Evolutionary conservation across 306 rosid genomes (phyloP), one percentile per base, ranked within the genome.

Genomic region (Quercus bicolor): DNA sequence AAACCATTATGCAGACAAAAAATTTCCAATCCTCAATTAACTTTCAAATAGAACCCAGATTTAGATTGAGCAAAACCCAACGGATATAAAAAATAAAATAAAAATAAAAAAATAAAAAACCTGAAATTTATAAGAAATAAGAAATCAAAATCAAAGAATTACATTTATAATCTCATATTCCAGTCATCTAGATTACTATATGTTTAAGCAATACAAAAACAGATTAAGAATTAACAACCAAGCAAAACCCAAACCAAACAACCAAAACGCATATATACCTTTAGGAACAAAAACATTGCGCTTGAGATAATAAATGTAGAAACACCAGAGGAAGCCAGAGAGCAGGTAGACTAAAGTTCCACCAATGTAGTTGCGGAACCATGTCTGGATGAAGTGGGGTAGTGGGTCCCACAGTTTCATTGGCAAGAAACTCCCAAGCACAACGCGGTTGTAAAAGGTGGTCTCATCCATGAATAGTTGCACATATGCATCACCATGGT

Each of bases 321-420:
- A 85, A 81, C 87, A 91, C 98, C 98, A 95, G 19, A 93, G 64
- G 77, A 91, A 53, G 5, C 93, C 96, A 19, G 94, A 87, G 70
- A 91, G 2, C 54, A 95, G 34, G 88, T 95, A 95, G 71, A 92
- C 71, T 5, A 86, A 65, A 45, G 76, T 62, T 1, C 96, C 98
- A 6, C 91, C 98, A 64, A 95, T 71, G 92, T 79, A 92, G 85
- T 95, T 92, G 11, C 98, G 92, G 16, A 95, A 86, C 98, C 98
- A 95, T 0, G 92, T 81, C 81, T 90, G 98, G 51, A 85, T 11
- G 76, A 92, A 88, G 71, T 84, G 95, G 1, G 97, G 98, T 26
- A 95, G 87, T 56, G 92, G 90, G 72, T 48, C 82, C 90, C 91
- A 91, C 80, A 59, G 1, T 14, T 14, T 0, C 1, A 33, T 52